phyloP scores from a whole-genome alignment of 495 filamentous ascomycete species.

The Annulohypoxylon nitens region DNA sequence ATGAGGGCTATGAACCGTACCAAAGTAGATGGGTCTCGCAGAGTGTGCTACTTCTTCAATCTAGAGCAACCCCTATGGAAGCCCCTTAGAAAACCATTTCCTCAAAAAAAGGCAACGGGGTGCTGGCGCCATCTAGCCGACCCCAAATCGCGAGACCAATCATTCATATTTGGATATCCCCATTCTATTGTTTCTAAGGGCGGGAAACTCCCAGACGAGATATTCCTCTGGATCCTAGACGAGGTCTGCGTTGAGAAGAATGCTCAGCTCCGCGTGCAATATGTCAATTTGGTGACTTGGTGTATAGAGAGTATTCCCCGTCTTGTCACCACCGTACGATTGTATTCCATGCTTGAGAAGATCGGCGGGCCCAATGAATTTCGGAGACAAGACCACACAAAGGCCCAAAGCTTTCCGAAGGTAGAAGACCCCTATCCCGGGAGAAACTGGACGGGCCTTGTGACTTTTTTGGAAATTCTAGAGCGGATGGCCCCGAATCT shows the following conservation, averaged over 20 bases:
- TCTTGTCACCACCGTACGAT: constrained; percentile 51
- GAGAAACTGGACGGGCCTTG: constrained; percentile 53
- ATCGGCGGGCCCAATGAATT: constrained; percentile 57
- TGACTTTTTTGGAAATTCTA: constrained; percentile 53
- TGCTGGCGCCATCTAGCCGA: constrained; percentile 61
- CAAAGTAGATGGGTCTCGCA: constrained; percentile 72
- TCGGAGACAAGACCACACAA: constrained; percentile 35
- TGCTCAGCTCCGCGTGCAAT: constrained; percentile 73
- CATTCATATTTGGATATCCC: constrained; percentile 76
- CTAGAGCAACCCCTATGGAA: constrained; percentile 39
- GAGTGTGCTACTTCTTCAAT: constrained; percentile 77
- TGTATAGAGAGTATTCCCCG: constrained; percentile 56
- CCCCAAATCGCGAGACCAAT: constrained; percentile 67
- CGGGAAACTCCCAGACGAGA: constrained; percentile 72
- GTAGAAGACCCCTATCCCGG: constrained; percentile 50
- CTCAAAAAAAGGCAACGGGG: constrained; percentile 46
- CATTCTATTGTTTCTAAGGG: constrained; percentile 68
- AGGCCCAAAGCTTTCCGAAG: constrained; percentile 32
- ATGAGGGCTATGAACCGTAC: constrained; percentile 80
- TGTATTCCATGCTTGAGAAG: constrained; percentile 57
- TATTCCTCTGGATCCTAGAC: constrained; percentile 80
- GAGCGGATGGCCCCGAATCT: constrained; percentile 46
- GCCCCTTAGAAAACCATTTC: constrained; percentile 50
- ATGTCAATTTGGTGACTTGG: constrained; percentile 62
- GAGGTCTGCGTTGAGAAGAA: constrained; percentile 72